Evolutionary conservation across 2,329 filamentous ascomycete genomes (phyloP).

Genomic region (Colletotrichum scovillei): DNA sequence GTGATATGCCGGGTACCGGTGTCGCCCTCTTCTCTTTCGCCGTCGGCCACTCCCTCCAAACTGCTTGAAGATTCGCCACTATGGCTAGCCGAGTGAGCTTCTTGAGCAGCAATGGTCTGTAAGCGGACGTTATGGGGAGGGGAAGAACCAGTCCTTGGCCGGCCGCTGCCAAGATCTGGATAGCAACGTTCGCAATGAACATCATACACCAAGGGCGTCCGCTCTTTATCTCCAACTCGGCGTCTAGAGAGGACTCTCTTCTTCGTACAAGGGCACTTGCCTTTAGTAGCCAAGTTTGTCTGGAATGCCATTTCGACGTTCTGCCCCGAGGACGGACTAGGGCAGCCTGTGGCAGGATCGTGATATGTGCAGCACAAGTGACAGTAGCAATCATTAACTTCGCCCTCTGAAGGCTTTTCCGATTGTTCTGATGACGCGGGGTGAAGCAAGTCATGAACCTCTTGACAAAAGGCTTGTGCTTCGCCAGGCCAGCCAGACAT

Average conservation of each 20-base stretch:
- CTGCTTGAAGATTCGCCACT: neutral
- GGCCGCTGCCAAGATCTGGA: neutral
- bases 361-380: neutral
- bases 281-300: fast-evolving
- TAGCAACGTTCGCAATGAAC: neutral
- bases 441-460: neutral
- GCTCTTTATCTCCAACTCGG: neutral
- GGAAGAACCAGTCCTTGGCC: no score
- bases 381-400: neutral
- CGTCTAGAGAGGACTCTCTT: neutral
- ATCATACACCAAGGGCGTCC: neutral
- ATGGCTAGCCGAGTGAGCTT: neutral
- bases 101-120: neutral
- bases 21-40: neutral
- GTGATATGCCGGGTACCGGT: neutral
- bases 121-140: fast-evolving
- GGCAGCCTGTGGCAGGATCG: neutral
- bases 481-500: neutral
- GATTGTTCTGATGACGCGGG: neutral
- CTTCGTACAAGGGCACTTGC: neutral
- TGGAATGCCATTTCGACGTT: neutral
- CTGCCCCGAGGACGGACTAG: neutral
- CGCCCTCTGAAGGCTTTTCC: neutral
- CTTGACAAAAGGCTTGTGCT: neutral
- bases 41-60: neutral